Base-by-base conservation (phyloP, 2,329 filamentous ascomycete genomes). In the Hypoxylon sp. region DNA sequence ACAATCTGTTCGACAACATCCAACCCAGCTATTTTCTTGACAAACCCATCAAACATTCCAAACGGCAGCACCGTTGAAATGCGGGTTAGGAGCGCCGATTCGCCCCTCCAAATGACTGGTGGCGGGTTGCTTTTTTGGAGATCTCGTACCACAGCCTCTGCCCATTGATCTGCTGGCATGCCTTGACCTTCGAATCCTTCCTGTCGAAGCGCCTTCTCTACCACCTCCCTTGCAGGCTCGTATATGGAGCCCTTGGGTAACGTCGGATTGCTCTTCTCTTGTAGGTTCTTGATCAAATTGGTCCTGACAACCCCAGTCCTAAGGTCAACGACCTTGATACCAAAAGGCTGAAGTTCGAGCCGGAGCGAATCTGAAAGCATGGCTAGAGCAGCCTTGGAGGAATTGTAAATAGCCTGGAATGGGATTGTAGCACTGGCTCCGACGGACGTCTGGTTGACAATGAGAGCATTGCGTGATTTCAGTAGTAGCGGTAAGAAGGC, bases 321-420 rank as follows among this genome's bases (percentile, higher is more conserved):
- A 2, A 65, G 35, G 37, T 61, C 61, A 17, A 68, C 48, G 1
- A 82, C 81, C 1, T 77, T 70, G 42, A 88, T 81, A 3, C 82
- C 80, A 30, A 88, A 85, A 0, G 81, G 80, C 1, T 71, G 73
- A 0, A 87, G 75, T 75, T 88, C 86, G 0, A 75, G 64, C 0
- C 75, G 75, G 1, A 87, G 77, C 0, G 81, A 80, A 61, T 85
- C 83, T 2, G 82, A 82, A 6, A 87, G 68, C 4, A 81, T 82
- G 6, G 82, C 82, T 2, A 83, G 72, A 22, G 83, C 82, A 13
- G 80, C 81, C 73, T 89, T 88, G 25, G 82, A 73, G 3, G 69
- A 63, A 42, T 67, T 72, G 59, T 75, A 73, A 6, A 77, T 63
- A 31, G 72, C 73, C 22, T 79, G 76, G 54, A 73, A 81, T 1